phyloP scores from a whole-genome alignment of 2,329 filamentous ascomycete species.

The Apiospora rasikravindrae region DNA sequence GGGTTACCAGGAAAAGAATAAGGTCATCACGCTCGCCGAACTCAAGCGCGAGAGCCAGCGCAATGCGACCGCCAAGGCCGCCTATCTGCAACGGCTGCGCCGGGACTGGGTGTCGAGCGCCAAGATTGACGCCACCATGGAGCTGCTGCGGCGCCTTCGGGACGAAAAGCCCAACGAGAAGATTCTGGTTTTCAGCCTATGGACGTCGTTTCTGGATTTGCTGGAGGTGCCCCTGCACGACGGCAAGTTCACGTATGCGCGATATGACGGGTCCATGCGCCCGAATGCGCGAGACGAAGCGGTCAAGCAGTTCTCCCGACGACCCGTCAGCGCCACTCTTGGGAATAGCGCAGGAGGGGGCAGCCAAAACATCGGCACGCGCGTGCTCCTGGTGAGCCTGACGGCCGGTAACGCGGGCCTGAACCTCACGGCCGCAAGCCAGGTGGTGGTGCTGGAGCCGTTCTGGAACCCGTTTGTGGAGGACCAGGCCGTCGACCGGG shows the following conservation, averaged over 20 bases:
- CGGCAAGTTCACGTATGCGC: constrained; percentile 33
- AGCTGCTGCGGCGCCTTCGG: constrained; percentile 34
- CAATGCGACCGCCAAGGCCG: constrained; percentile 33
- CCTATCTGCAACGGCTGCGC: constrained; percentile 33
- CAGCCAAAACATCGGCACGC: constrained; percentile 5
- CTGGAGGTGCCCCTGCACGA: constrained; percentile 39
- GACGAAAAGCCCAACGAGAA: constrained; percentile 35
- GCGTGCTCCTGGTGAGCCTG: constrained; percentile 72
- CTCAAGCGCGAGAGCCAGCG: constrained; percentile 33
- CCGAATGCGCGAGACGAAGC: constrained; percentile 30
- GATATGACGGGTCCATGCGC: constrained; percentile 40
- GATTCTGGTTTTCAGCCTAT: constrained; percentile 41
- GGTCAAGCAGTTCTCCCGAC: constrained; percentile 34
- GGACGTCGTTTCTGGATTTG: constrained; percentile 41
- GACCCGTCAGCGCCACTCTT: constrained; percentile 24
- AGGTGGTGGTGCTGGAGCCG: constrained; percentile 21
- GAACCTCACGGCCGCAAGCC: constrained; percentile 20
- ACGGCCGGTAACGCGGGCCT: constrained; percentile 70
- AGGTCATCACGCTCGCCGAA: constrained; percentile 29
- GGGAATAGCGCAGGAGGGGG: no score
- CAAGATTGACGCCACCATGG: constrained; percentile 38
- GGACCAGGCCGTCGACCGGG: constrained; percentile 20
- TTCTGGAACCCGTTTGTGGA: constrained; percentile 25
- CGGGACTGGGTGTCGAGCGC: constrained; percentile 37
- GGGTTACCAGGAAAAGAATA: constrained; percentile 22